Evolutionary conservation across 441 rosid genomes (phyloP), one percentile per base, ranked within the genome.

Genomic region (Gossypium gossypioides): DNA sequence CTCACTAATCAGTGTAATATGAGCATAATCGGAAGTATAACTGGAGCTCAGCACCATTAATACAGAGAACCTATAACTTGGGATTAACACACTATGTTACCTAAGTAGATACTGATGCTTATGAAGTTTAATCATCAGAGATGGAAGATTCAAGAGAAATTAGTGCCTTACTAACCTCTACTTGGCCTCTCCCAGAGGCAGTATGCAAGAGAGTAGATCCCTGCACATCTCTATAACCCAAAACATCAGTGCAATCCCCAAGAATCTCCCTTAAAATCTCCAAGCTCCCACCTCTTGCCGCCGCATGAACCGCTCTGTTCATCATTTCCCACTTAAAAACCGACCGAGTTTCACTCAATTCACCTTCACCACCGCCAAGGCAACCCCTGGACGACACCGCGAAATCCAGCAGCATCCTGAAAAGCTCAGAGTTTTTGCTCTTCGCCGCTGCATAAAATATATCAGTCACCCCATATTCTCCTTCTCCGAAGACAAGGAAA

Each of bases 381-480:
- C 37, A 40, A 19, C 54, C 10, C 37, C 64, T 21, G 2, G 71
- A 50, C n/a, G 60, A 73, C 22, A 64, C 85, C 9, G 92, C 77
- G 63, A 80, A 81, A 55, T 89, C 88, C 0, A 86, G 78, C 63
- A 92, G 27, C 18, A 86, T 75, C 77, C 85, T 76, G 9, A 89
- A 92, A 12, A 87, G 93, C 71, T 87, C 90, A 71, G 75, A 77
- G 70, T 82, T 85, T 84, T 81, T 81, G 79, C 98, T 87, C 76
- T 97, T 79, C 18, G 96, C 90, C 2, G 96, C 95, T 1, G 97
- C 98, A 68, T 85, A 95, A 40, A 92, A 74, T 18, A 95, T 74
- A 76, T 95, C 95, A 46, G 96, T 91, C 2, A 95, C 90, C 12
- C 99, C 97, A 77, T 88, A 91, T 76, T 95, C 99, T 46, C 99